Percentiles rank a stretch among this genome's conserved stretches.
These are phyloP conservation scores for Mortierella sp. DNA, from an alignment of 371 early-diverging fungal genomes.

Conservation along the genomic window DNA sequence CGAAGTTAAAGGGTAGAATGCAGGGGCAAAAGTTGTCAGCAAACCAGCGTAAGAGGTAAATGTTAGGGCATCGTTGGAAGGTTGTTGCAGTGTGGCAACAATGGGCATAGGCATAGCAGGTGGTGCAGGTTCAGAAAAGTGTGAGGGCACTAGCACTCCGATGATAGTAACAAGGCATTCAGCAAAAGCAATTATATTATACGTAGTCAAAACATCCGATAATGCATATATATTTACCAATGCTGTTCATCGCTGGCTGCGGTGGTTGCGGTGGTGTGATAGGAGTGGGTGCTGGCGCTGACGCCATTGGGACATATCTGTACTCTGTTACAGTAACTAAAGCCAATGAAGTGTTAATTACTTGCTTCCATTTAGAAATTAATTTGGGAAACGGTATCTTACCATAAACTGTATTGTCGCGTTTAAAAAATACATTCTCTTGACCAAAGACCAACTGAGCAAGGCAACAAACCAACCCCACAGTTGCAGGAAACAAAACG, in stretches of 20 bases:
- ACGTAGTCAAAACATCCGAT: not conserved
- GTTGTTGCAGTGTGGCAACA: conserved; percentile 11
- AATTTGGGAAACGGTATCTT: not conserved
- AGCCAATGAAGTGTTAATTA: no score
- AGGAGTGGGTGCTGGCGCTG: not conserved
- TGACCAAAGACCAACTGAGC: not conserved
- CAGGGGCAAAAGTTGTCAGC: conserved; percentile 30
- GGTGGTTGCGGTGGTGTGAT: not conserved
- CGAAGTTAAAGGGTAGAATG: no score
- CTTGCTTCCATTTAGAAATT: not conserved
- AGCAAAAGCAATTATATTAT: not conserved
- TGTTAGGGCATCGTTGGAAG: conserved; percentile 31
- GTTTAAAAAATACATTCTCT: not conserved
- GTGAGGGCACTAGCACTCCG: not conserved
- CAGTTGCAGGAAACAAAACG: not conserved
- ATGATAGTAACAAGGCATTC: not conserved
- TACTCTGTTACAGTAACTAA: conserved; percentile 17
- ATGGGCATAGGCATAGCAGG: not conserved
- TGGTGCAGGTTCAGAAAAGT: not conserved
- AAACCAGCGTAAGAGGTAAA: conserved; percentile 47
- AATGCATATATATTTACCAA: not conserved
- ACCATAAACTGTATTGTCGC: conserved; percentile 17
- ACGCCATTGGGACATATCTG: conserved; percentile 9
- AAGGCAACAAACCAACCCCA: not conserved
- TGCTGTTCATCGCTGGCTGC: not conserved